Evolutionary conservation across 306 rosid species (phyloP), one percentile per base, ranked within the genome.

Genomic region (Dryas alaskensis): DNA sequence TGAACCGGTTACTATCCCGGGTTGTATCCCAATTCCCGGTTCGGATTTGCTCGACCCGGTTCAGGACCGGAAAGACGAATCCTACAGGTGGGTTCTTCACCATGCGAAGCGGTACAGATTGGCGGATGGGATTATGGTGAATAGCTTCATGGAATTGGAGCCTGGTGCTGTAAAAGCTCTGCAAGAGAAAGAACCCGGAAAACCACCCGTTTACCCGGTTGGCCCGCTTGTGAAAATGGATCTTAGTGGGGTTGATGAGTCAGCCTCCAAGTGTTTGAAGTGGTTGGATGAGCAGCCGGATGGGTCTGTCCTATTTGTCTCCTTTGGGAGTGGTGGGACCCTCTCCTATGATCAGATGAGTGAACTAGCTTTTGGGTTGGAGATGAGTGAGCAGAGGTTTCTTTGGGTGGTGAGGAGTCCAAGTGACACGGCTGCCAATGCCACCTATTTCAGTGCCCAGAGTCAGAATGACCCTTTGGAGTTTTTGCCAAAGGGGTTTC

Each of bases 121-220:
- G 10, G 93, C 93, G 0, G 83, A 80, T 7, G 96, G 96, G 0
- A 51, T 89, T 31, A 60, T 92, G 59, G 80, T 62, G 7, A 92
- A 92, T 37, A 83, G 89, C 72, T 92, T 92, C 75, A 2, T 13
- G 27, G 96, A 89, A 25, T 75, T 92, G 48, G 97, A 92, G 80
- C 89, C 85, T 7, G 86, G 81, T 4, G 76, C 89, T 1, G 7
- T 86, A 0, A 58, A 74, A 25, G 67, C 75, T 0, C 69, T 91
- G 17, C 85, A 22, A 6, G 73, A 58, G 51, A 48, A 45, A 0
- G 81, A 82, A 74, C 77, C 78, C 0, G 86, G 87, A 1, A 74
- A 60, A 14, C 90, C 91, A 0, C 86, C 75, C 43, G 73, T 86
- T 49, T 86, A 85, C 77, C 88, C 93, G 37, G 82, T 91, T 3